Evolutionary conservation across 129 eudicot genomes (phyloP), one percentile per base, ranked within the genome.

Genomic region (Deinandra increscens): DNA sequence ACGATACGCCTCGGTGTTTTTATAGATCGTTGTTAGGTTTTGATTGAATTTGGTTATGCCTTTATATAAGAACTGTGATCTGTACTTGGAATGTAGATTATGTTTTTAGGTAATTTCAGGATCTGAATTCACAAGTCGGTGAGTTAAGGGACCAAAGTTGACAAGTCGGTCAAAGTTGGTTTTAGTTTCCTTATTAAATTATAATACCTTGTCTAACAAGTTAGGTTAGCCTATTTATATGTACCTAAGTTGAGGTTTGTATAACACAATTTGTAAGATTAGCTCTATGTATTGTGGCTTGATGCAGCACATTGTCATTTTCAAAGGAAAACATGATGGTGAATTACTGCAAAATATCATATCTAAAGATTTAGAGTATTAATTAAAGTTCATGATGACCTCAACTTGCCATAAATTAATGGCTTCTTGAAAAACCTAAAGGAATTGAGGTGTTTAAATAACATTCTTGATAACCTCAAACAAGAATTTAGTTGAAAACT

Each of bases 21-120:
- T 15, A 19, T 39, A 19, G 13, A 51, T 17, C 22, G 19, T 26
- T 41, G 5, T 65, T 65, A 74, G 79, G 72, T 64, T 74, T 53
- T 6, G 38, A 41, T 26, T 64, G 44, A 4, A 65, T 46, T 72
- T 59, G 36, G 31, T 26, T 26, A 26, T 26, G 31, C 31, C 31
- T 26, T 43, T 10, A 9, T 72, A 49, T 39, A 29, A 68, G 62
- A 33, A 19, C 29, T 68, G 54, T 58, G 54, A 58, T 58, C 34
- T 45, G 69, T 44, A n/a, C 1, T 15, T 36, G 44, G 50, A 36
- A 67, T 68, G 60, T 58, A 37, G 60, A 44, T n/a, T n/a, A n/a
- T n/a, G n/a, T n/a, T n/a, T n/a, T n/a, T n/a, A n/a, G n/a, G n/a
- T n/a, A n/a, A n/a, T n/a, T n/a, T n/a, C n/a, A n/a, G n/a, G n/a